Percentiles rank a stretch among this genome's conserved stretches.
These are phyloP conservation scores for Salix koriyanagi DNA, from an alignment of 345 rosid species.

Conservation along the genomic window DNA sequence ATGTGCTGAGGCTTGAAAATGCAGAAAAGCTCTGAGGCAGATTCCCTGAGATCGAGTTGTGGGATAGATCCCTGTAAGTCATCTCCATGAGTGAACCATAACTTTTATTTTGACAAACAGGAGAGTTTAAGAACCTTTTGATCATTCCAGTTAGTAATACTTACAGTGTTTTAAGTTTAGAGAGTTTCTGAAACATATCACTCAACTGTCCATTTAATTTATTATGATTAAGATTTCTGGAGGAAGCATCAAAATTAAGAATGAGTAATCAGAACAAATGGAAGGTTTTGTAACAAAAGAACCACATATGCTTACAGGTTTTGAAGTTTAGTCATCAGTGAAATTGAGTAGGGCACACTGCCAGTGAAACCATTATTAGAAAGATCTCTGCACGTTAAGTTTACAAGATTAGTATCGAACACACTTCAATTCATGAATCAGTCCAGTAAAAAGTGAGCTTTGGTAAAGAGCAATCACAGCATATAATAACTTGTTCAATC, in stretches of 20 bases:
- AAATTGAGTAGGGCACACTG: slow-evolving; percentile 74
- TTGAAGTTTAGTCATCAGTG: slow-evolving; percentile 65
- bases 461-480: background rate
- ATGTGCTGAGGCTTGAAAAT: slow-evolving; percentile 45
- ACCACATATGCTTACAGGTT: slow-evolving; percentile 49
- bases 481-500: background rate
- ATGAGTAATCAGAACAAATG: background rate
- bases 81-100: slow-evolving; percentile 14
- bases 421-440: background rate
- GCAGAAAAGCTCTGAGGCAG: slow-evolving; percentile 65
- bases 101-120: background rate
- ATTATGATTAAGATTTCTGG: slow-evolving; percentile 68
- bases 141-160: slow-evolving; percentile 17
- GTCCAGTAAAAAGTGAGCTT: background rate
- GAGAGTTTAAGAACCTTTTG: background rate
- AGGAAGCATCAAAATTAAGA: slow-evolving; percentile 9
- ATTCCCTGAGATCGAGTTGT: slow-evolving; percentile 63
- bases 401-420: slow-evolving; percentile 9
- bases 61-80: slow-evolving; percentile 72
- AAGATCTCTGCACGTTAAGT: slow-evolving; percentile 61
- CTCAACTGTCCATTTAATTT: slow-evolving; percentile 69
- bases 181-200: slow-evolving; percentile 78
- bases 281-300: slow-evolving; percentile 1
- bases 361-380: slow-evolving; percentile 76
- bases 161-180: slow-evolving; percentile 65